phyloP scores from a whole-genome alignment of 768 basidiomycete species.

The Mycena galopus region DNA sequence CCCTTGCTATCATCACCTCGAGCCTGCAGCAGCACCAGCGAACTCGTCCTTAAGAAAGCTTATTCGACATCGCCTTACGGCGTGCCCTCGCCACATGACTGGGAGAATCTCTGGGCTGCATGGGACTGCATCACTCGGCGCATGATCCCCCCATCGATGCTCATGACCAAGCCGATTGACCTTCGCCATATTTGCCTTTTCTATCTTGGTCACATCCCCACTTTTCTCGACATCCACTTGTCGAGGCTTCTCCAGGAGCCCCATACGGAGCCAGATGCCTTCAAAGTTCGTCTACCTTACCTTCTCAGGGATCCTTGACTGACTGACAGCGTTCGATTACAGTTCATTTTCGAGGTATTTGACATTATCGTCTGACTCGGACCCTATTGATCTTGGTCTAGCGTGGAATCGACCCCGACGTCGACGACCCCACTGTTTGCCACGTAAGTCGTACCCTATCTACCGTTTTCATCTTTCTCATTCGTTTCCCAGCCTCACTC shows the following conservation, averaged over 20 bases:
- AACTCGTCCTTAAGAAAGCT: constrained; percentile 39
- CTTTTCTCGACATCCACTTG: constrained; percentile 93
- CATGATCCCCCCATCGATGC: constrained; percentile 91
- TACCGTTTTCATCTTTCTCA: no score
- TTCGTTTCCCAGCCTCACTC: constrained; percentile 78
- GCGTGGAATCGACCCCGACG: constrained; percentile 96
- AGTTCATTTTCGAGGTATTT: constrained; percentile 83
- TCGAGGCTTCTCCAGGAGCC: constrained; percentile 80
- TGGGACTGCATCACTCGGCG: constrained; percentile 89
- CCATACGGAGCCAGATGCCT: constrained; percentile 86
- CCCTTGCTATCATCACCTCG: constrained; percentile 65
- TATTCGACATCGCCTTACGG: constrained; percentile 65
- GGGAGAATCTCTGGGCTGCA: constrained; percentile 85
- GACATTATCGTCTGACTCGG: not conserved
- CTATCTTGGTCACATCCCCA: constrained; percentile 94
- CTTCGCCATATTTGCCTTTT: constrained; percentile 97
- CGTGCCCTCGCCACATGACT: constrained; percentile 82
- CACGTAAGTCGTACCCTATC: no score
- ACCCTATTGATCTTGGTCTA: constrained; percentile 47
- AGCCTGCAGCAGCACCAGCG: constrained; percentile 37
- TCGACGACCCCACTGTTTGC: constrained; percentile 90
- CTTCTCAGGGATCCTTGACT: not conserved
- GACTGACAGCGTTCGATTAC: not conserved
- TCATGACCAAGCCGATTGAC: constrained; percentile 92
- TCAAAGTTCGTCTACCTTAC: constrained; percentile 64